These are phyloP conservation scores for Krasilnikovozyma curviuscula DNA, from an alignment of 768 basidiomycete species.

Conservation along the genomic window DNA sequence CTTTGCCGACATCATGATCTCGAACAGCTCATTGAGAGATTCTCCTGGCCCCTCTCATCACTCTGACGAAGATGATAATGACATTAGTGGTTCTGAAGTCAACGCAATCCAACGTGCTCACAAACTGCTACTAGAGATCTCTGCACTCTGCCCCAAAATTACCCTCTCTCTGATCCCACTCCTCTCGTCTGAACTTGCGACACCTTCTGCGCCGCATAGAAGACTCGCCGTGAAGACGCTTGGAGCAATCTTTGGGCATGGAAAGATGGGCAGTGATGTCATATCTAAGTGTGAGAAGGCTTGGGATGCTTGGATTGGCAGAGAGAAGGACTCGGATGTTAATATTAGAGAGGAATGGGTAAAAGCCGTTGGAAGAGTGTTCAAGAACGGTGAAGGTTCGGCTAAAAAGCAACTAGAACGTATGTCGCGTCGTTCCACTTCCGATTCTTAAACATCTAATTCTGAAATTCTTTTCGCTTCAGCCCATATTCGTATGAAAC, in stretches of 20 bases:
- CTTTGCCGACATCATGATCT: slow-evolving; percentile 72
- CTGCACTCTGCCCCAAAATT: not conserved
- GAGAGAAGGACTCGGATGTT: slow-evolving; percentile 55
- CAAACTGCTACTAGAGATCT: slow-evolving; percentile 2
- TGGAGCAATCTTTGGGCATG: slow-evolving; percentile 59
- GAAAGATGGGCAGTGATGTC: slow-evolving; percentile 29
- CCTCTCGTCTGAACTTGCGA: slow-evolving; percentile 9
- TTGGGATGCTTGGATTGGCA: slow-evolving; percentile 65
- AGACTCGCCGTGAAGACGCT: slow-evolving; percentile 66
- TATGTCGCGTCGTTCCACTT: slow-evolving; percentile 23
- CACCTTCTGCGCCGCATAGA: slow-evolving; percentile 33
- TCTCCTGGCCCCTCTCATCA: no score
- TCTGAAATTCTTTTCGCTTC: not conserved
- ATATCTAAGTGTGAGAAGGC: slow-evolving; percentile 48
- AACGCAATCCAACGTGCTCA: no score
- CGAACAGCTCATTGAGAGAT: slow-evolving; percentile 29
- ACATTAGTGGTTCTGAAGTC: no score
- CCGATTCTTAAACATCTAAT: not conserved
- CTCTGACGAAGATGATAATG: no score
- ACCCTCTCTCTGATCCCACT: slow-evolving; percentile 6
- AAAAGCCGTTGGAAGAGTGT: slow-evolving; percentile 42
- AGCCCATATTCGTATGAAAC: slow-evolving; percentile 38
- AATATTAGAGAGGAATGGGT: slow-evolving; percentile 59
- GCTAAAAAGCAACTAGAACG: slow-evolving; percentile 46
- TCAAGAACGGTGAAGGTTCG: not conserved